Percentiles rank a stretch among this genome's conserved stretches.
Conservation (phyloP, 2,329 filamentous ascomycete genomes). For the Capronia coronata region DNA sequence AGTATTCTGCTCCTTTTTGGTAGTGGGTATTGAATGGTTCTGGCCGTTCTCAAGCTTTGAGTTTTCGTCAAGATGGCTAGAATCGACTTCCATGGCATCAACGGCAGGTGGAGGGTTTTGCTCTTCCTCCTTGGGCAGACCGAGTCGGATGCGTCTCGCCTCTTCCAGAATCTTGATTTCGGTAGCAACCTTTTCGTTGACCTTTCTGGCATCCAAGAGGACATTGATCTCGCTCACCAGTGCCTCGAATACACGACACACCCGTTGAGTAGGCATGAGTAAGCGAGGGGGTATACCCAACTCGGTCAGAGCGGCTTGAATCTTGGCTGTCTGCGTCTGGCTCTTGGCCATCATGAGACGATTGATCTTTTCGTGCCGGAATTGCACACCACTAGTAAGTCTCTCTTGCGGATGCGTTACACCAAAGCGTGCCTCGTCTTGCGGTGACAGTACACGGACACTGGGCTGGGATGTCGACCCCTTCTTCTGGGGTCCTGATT, state of each 20-base stretch:
- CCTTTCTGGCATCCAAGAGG: conserved; percentile 44
- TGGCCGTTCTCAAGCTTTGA: conserved; percentile 9
- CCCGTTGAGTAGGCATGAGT: conserved; percentile 46
- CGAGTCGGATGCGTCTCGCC: conserved; percentile 25
- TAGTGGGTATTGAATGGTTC: conserved; percentile 17
- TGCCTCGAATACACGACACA: conserved; percentile 46
- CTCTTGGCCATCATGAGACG: conserved; percentile 47
- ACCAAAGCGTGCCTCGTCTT: conserved; percentile 74
- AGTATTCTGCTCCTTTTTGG: conserved; percentile 34
- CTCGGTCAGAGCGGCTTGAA: conserved; percentile 43
- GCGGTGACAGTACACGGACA: conserved; percentile 63
- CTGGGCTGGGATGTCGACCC: conserved; percentile 43
- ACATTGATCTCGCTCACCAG: conserved; percentile 44
- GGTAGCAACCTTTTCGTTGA: conserved; percentile 43
- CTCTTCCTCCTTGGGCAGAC: conserved; percentile 25
- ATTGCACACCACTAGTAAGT: conserved; percentile 76
- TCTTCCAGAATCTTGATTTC: conserved; percentile 44
- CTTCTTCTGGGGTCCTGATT: conserved; percentile 35
- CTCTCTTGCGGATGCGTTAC: conserved; percentile 79
- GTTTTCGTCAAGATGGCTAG: conserved; percentile 9
- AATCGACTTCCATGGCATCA: conserved; percentile 26
- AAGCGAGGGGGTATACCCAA: conserved; percentile 43
- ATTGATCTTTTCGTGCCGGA: conserved; percentile 61
- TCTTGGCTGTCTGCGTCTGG: conserved; percentile 45
- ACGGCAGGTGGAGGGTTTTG: conserved; percentile 5